phyloP scores from a whole-genome alignment of 164 flowering plant genomes.

The Vitis riparia region DNA sequence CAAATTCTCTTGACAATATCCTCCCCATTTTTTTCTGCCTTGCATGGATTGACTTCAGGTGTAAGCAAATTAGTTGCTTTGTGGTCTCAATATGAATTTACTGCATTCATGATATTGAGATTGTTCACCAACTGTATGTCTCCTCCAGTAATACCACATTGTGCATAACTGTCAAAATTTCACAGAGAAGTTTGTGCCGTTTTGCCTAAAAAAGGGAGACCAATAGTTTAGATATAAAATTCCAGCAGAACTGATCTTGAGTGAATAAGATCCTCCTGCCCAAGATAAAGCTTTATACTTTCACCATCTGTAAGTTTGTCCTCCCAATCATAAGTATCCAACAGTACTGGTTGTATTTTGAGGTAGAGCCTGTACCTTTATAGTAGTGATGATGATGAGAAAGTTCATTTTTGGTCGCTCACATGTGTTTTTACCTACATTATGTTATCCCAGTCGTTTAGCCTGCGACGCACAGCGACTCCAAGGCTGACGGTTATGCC shows the following conservation, averaged over 20 bases:
- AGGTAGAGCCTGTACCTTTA: background rate
- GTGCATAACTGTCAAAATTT: too few relatives aligned
- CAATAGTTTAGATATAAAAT: background rate
- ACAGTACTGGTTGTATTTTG: background rate
- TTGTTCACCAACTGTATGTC: too few relatives aligned
- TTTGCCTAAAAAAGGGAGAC: background rate
- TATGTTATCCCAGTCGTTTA: slow-evolving; percentile 63
- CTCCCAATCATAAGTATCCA: background rate
- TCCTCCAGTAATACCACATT: too few relatives aligned
- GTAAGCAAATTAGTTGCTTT: too few relatives aligned
- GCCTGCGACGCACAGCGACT: slow-evolving; percentile 59
- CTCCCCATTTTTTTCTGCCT: background rate
- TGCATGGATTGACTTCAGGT: background rate
- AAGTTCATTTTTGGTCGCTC: background rate
- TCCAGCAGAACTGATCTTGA: background rate
- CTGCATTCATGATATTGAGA: too few relatives aligned
- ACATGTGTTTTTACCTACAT: background rate
- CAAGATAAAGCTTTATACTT: background rate
- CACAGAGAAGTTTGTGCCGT: too few relatives aligned
- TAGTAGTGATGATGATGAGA: background rate
- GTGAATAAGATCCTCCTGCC: background rate
- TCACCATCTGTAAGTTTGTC: background rate
- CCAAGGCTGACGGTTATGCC: slow-evolving; percentile 36
- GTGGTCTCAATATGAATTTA: too few relatives aligned
- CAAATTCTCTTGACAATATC: background rate